A percentile compares a stretch with the other conserved stretches of the same genome.
Conservation (phyloP, 257 asterid genomes). For the Parsonsia alboflavescens region DNA sequence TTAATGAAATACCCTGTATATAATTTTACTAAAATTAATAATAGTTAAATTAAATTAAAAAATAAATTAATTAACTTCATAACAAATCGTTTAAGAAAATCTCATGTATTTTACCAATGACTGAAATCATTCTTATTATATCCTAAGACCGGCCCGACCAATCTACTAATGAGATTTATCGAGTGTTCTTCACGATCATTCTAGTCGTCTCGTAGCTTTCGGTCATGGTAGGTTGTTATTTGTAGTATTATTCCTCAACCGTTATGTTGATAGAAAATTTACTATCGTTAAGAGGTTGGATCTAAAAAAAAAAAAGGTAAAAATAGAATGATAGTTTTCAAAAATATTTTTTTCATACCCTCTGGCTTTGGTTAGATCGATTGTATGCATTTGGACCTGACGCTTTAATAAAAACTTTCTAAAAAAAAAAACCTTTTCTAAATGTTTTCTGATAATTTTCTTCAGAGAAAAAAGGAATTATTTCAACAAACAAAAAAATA, state of each 20-base stretch:
- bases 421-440: not conserved
- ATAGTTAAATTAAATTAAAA: too few species aligned
- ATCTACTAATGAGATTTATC: too few species aligned
- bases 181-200: conserved; percentile 5
- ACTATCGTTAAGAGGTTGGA: conserved; percentile 14
- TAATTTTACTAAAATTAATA: too few species aligned
- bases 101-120: too few species aligned
- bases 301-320: not conserved
- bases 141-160: too few species aligned
- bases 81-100: too few species aligned
- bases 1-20: too few species aligned
- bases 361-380: not conserved
- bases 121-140: too few species aligned
- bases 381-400: not conserved
- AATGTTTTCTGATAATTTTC: not conserved
- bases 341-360: not conserved
- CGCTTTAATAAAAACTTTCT: not conserved
- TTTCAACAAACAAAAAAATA: conserved; percentile 10
- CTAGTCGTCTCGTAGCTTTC: not conserved
- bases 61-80: too few species aligned
- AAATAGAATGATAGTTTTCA: not conserved
- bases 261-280: not conserved
- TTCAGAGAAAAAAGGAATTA: not conserved
- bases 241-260: not conserved
- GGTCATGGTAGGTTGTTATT: not conserved